These are phyloP conservation scores for Paramecium tetraurelia DNA, from an alignment of 73 alveolate species.

Conservation along the genomic window DNA sequence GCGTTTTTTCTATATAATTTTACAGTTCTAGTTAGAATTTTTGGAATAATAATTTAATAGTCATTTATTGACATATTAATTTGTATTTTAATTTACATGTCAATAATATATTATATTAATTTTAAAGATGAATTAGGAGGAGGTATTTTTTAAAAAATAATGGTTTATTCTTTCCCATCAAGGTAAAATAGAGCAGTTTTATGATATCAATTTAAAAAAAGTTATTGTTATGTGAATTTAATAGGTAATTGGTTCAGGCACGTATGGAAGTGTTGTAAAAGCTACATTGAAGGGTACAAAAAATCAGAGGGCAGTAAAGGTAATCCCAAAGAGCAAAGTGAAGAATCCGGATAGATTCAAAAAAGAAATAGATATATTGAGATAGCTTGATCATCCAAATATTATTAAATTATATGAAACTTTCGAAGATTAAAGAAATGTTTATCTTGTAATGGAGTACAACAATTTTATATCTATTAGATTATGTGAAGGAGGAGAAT, in stretches of 20 bases:
- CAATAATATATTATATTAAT: not conserved
- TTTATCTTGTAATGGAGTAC: conserved; percentile 75
- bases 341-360: conserved; percentile 70
- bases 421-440: conserved; percentile 72
- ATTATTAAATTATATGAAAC: conserved; percentile 73
- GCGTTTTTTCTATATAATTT: not conserved
- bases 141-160: not conserved
- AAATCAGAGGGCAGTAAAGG: conserved; percentile 81
- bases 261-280: conserved; percentile 89
- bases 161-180: not conserved
- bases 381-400: conserved; percentile 73
- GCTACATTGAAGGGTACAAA: conserved; percentile 75
- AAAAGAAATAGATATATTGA: conserved; percentile 65
- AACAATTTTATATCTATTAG: not conserved
- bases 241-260: conserved; percentile 83
- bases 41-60: not conserved
- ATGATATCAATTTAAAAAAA: conserved; percentile 18
- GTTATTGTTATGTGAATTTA: not conserved
- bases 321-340: conserved; percentile 68
- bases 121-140: not conserved
- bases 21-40: not conserved
- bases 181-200: conserved; percentile 42
- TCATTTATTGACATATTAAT: not conserved
- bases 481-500: conserved; percentile 77
- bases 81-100: not conserved